Percentiles rank a stretch among this genome's conserved stretches.
phyloP scores from a whole-genome alignment of 2,329 filamentous ascomycete species.

The Trichophyton simii region DNA sequence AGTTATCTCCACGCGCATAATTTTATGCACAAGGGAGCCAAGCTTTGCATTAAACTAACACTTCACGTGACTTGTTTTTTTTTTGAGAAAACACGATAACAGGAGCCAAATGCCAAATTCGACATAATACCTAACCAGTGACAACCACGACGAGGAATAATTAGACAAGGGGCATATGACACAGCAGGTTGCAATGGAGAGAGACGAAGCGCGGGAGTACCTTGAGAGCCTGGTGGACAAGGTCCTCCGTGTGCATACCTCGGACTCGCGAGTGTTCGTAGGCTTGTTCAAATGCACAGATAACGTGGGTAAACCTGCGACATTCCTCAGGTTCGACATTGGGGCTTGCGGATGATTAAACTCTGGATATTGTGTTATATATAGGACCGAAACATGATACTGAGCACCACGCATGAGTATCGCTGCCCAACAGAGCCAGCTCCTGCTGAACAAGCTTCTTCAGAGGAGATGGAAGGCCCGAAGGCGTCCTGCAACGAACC shows the following conservation, averaged over 20 bases:
- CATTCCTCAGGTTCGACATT: not conserved
- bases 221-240: constrained; percentile 57
- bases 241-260: constrained; percentile 64
- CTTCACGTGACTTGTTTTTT: not conserved
- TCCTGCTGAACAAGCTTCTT: constrained; percentile 22
- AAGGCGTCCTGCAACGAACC: constrained; percentile 18
- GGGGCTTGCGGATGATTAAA: not conserved
- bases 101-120: not conserved
- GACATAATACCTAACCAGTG: no score
- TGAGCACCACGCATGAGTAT: constrained; percentile 80
- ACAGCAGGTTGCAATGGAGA: constrained; percentile 21
- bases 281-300: constrained; percentile 93
- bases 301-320: constrained; percentile 47
- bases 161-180: not conserved
- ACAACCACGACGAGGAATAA: not conserved
- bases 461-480: constrained; percentile 12
- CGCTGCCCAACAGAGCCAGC: constrained; percentile 53
- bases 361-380: not conserved
- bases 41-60: no score
- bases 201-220: constrained; percentile 26
- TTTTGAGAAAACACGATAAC: not conserved
- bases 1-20: no score
- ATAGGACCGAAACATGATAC: constrained; percentile 78
- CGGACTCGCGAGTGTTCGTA: constrained; percentile 76
- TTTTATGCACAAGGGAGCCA: no score